Percentiles rank a stretch among this genome's conserved stretches.
Evolutionary conservation across 2,329 filamentous ascomycete genomes (phyloP).

Genomic region (Fusarium solani-melongenae): DNA sequence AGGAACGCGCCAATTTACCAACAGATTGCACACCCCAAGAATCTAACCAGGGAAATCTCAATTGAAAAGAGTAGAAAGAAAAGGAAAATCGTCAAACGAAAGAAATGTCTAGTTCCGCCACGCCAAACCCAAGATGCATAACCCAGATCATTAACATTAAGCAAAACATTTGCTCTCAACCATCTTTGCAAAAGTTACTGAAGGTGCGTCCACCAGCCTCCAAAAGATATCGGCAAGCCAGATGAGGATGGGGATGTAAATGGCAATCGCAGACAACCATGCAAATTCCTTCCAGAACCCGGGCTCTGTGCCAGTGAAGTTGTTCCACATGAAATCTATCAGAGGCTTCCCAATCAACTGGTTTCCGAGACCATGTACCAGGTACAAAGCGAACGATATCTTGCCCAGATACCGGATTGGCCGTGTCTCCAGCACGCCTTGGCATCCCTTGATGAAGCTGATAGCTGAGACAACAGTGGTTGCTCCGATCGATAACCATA

Average conservation of each 20-base stretch:
- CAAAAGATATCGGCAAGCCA: neutral
- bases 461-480: neutral
- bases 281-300: neutral
- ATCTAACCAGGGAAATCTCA: neutral
- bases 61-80: neutral
- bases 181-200: neutral
- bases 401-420: neutral
- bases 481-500: neutral
- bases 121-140: neutral
- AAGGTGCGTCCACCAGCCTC: neutral
- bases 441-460: neutral
- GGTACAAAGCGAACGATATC: neutral
- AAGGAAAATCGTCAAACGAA: neutral
- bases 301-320: neutral
- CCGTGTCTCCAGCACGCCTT: neutral
- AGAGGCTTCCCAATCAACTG: neutral
- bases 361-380: neutral
- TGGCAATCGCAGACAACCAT: neutral
- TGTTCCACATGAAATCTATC: neutral
- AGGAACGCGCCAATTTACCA: neutral
- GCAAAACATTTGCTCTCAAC: neutral
- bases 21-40: neutral
- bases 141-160: neutral
- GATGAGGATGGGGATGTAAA: neutral
- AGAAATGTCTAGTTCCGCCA: neutral